These are phyloP conservation scores for Thecaphora frezii DNA, from an alignment of 1,284 basidiomycete genomes.

Conservation along the genomic window DNA sequence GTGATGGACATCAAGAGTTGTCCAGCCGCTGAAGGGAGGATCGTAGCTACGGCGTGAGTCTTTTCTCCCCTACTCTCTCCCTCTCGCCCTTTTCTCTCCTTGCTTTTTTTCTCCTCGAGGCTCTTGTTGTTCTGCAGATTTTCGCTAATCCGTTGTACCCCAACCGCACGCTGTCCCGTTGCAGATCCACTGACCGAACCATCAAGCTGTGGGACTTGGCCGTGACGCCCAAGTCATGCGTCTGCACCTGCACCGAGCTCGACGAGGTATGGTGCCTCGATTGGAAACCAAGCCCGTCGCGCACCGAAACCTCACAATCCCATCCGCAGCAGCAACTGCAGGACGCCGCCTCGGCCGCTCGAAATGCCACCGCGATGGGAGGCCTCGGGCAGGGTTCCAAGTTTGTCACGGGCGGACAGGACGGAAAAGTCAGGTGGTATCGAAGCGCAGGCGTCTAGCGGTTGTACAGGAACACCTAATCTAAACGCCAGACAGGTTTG, in stretches of 20 bases:
- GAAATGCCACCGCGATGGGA: background rate
- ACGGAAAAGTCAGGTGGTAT: slow-evolving; percentile 26
- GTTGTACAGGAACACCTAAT: no score
- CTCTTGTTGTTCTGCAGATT: background rate
- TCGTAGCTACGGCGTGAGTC: slow-evolving; percentile 19
- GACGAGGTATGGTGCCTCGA: slow-evolving; percentile 1
- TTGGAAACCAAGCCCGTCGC: slow-evolving; percentile 1
- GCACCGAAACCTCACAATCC: no score
- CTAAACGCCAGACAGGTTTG: no score
- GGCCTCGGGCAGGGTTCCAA: slow-evolving; percentile 1
- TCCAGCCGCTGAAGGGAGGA: background rate
- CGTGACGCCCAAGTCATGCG: slow-evolving; percentile 7
- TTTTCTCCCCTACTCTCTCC: background rate
- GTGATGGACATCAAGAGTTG: slow-evolving; percentile 4
- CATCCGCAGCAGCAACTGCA: background rate
- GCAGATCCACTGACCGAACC: slow-evolving; percentile 20
- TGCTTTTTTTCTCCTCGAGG: background rate
- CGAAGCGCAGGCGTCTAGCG: slow-evolving; percentile 26
- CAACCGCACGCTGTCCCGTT: no score
- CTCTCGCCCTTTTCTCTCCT: background rate
- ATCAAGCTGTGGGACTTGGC: slow-evolving; percentile 37
- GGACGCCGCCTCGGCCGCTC: background rate
- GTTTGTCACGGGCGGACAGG: slow-evolving; percentile 32
- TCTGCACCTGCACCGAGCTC: slow-evolving; percentile 23
- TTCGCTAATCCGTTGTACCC: no score